Conservation (phyloP, 1,284 basidiomycete genomes). For the Vanrija humicola region DNA sequence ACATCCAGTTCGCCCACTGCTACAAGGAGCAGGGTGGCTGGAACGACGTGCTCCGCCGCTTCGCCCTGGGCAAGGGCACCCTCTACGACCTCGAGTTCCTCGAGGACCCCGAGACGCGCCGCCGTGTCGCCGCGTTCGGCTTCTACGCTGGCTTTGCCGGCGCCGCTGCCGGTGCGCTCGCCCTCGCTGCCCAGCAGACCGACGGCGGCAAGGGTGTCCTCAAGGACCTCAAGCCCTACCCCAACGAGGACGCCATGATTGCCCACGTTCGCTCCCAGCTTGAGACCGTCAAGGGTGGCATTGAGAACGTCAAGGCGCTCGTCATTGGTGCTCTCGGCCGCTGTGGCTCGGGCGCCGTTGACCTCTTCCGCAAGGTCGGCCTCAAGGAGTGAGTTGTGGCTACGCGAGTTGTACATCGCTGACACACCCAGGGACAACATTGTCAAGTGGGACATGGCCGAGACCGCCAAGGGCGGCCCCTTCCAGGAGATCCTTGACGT, state of each 20-base stretch:
- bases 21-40: constrained; percentile 97
- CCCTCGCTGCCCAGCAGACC: constrained; percentile 66
- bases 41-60: constrained; percentile 81
- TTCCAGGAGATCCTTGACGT: constrained; percentile 95
- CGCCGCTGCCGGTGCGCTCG: constrained; percentile 87
- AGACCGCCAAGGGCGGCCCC: constrained; percentile 96
- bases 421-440: constrained; percentile 71
- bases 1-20: constrained; percentile 99
- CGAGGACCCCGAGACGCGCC: constrained; percentile 71
- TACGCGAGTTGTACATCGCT: not conserved
- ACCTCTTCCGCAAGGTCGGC: constrained; percentile 90
- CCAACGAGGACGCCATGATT: constrained; percentile 78
- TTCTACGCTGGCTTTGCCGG: constrained; percentile 98
- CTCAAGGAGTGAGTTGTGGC: constrained; percentile 67
- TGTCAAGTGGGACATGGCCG: constrained; percentile 94
- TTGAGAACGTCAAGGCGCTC: constrained; percentile 75
- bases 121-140: constrained; percentile 95
- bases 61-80: constrained; percentile 78
- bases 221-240: constrained; percentile 69
- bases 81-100: constrained; percentile 98
- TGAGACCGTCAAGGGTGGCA: constrained; percentile 57
- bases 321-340: constrained; percentile 95
- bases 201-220: constrained; percentile 58
- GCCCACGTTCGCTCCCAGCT: constrained; percentile 64
- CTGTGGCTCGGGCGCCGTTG: constrained; percentile 94